Evolutionary conservation across 257 asterid genomes (phyloP), one percentile per base, ranked within the genome.

Genomic region (Solanum arcanum): DNA sequence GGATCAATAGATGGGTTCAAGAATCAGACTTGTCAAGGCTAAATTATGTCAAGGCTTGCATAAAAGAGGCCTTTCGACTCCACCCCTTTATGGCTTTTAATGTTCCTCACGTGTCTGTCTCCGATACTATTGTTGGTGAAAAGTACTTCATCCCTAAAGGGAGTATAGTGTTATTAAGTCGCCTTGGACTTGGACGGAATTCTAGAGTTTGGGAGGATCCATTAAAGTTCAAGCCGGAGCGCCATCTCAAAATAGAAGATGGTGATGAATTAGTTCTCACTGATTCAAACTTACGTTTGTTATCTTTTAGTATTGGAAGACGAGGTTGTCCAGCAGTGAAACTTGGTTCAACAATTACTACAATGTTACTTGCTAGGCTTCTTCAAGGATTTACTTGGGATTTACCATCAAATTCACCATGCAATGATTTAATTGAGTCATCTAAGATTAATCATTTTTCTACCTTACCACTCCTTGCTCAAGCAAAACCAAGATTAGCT

Each of bases 21-120:
- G 94, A 89, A 89, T 88, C 89, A 3, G 92, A 91, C 37, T 12
- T 91, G 15, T 33, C 92, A 3, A 41, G 70, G 29, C 86, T 90
- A 13, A 90, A 90, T 56, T 91, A 86, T 27, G 7, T 90, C 0
- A 91, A 87, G 15, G 88, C 92, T 20, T 90, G 91, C 44, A 56
- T 73, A 7, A 90, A 75, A 56, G 94, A 91, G 73, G 85, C 90
- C 0, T 86, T 89, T 4, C 80, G 94, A 20, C 60, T 91, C 23
- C 91, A 91, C 16, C 92, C 92, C 35, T 33, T 33, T 33, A 33
- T 33, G 35, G 5, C 35, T 33, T 33, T 33, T 33, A 33, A 33
- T 33, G 35, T 33, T 33, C 35, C 35, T 33, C 35, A 33, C 35
- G 35, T 33, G 35, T 33, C 35, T 33, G 35, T 3, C 35, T 33